Percentiles rank a stretch among this genome's conserved stretches.
Conservation (phyloP, 139 green algal genomes). For the Dunaliella primolecta region DNA sequence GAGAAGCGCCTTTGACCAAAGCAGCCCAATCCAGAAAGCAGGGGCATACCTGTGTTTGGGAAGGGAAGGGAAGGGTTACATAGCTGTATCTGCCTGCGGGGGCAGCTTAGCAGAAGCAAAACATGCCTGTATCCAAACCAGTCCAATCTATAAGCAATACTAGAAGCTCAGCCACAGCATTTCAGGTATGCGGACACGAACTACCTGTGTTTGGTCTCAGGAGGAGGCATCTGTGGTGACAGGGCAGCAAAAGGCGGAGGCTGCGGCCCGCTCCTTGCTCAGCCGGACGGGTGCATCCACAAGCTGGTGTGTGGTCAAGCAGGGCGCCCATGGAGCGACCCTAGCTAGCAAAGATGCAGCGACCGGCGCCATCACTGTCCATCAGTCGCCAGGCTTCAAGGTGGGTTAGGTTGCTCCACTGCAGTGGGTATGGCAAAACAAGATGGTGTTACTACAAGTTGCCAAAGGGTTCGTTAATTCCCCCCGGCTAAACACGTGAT, state of each 20-base stretch:
- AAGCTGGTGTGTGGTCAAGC: slow-evolving; percentile 83
- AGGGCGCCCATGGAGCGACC: slow-evolving; percentile 67
- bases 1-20: too few relatives aligned
- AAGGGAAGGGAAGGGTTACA: too few relatives aligned
- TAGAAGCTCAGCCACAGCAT: too few relatives aligned
- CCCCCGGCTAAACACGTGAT: neutral
- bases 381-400: slow-evolving; percentile 2
- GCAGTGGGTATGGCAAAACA: neutral
- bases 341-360: slow-evolving; percentile 38
- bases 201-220: too few relatives aligned
- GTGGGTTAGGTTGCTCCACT: neutral
- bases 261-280: slow-evolving; percentile 61
- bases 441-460: neutral
- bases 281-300: slow-evolving; percentile 41
- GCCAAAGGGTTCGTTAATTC: neutral
- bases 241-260: slow-evolving; percentile 53
- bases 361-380: neutral
- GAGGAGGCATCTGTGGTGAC: slow-evolving; percentile 81
- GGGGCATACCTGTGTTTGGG: too few relatives aligned
- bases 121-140: too few relatives aligned
- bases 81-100: too few relatives aligned
- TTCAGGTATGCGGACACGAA: too few relatives aligned
- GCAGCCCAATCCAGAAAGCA: too few relatives aligned
- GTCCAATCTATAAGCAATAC: too few relatives aligned
- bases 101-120: too few relatives aligned